phyloP scores from a whole-genome alignment of 176 grass and related monocot genomes.

The Neostapfia colusana region DNA sequence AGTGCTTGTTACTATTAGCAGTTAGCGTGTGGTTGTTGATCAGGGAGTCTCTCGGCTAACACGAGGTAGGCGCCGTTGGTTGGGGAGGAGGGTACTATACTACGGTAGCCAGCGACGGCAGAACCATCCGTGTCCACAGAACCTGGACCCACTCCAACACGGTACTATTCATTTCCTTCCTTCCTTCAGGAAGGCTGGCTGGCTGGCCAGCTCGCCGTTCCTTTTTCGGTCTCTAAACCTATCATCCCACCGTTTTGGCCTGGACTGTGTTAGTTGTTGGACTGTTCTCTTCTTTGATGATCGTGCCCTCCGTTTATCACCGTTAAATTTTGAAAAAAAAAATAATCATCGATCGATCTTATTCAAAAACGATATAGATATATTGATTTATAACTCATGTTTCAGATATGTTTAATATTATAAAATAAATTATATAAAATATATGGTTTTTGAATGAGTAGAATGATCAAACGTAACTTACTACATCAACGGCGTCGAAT shows the following conservation, averaged over 20 bases:
- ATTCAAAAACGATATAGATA: too few species aligned
- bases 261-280: not conserved
- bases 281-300: not conserved
- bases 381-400: too few species aligned
- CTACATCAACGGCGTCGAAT: too few species aligned
- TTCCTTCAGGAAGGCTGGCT: not conserved
- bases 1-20: not conserved
- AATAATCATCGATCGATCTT: too few species aligned
- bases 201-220: not conserved
- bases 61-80: conserved; percentile 22
- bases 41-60: too few species aligned
- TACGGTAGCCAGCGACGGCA: conserved; percentile 34
- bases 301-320: too few species aligned
- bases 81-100: conserved; percentile 17
- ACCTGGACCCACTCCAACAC: conserved; percentile 44
- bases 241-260: not conserved
- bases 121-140: conserved; percentile 58
- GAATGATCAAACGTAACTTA: too few species aligned
- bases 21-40: too few species aligned
- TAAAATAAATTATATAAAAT: too few species aligned
- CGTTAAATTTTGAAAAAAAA: too few species aligned
- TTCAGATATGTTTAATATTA: too few species aligned
- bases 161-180: not conserved
- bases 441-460: too few species aligned
- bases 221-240: conserved; percentile 12